A percentile compares a stretch with the other conserved stretches of the same genome.
Evolutionary conservation across 78 protist species (phyloP).

Genomic region (Protostelium mycophagum): DNA sequence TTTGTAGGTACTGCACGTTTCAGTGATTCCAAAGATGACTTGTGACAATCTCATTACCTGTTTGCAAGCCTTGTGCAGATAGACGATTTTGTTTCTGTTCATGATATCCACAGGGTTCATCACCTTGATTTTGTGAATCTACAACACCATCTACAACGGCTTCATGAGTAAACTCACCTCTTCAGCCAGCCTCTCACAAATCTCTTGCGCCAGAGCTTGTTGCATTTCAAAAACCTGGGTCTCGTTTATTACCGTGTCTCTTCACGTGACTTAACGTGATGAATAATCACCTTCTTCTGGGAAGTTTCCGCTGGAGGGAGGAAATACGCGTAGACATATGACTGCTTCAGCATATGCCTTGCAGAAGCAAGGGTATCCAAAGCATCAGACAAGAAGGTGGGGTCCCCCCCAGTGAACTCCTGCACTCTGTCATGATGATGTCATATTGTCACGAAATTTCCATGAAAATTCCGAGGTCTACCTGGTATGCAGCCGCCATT

Average conservation of each 20-base stretch:
- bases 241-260: too few relatives aligned
- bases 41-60: neutral
- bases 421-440: too few relatives aligned
- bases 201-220: neutral
- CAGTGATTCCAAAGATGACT: neutral
- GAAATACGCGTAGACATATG: conserved; percentile 62
- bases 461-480: too few relatives aligned
- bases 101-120: neutral
- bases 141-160: neutral
- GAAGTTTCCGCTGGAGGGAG: neutral
- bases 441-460: too few relatives aligned
- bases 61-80: neutral
- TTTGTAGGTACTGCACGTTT: neutral
- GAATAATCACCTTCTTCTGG: too few relatives aligned
- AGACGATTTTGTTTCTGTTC: neutral
- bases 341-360: conserved; percentile 51
- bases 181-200: neutral
- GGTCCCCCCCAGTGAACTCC: conserved; percentile 35
- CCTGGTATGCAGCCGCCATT: neutral
- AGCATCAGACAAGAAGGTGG: conserved; percentile 34
- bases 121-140: too few relatives aligned
- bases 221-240: neutral
- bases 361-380: conserved; percentile 32
- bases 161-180: neutral
- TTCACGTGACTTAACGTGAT: too few relatives aligned